Evolutionary conservation across 1,284 basidiomycete genomes (phyloP).

Genomic region (Malassezia globosa): DNA sequence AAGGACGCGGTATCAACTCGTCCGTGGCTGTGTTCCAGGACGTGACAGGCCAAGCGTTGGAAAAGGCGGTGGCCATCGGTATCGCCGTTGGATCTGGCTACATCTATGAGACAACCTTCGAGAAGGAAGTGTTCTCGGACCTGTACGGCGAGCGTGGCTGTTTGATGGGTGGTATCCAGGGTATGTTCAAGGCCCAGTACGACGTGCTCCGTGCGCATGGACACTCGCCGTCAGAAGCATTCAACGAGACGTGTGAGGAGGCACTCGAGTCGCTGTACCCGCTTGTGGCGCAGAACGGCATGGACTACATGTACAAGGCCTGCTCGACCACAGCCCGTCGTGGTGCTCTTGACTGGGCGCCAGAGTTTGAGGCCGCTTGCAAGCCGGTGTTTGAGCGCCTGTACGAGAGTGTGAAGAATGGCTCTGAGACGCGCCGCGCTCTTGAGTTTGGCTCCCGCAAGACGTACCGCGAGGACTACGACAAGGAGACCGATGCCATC

Average conservation of each 20-base stretch:
- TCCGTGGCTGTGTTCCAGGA: slow-evolving; percentile 75
- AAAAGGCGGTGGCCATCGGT: slow-evolving; percentile 89
- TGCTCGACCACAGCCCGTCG: slow-evolving; percentile 98
- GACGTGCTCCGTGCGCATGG: slow-evolving; percentile 97
- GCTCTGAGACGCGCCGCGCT: slow-evolving; percentile 90
- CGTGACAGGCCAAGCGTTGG: slow-evolving; percentile 91
- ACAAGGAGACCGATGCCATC: slow-evolving; percentile 86
- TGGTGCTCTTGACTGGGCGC: slow-evolving; percentile 98
- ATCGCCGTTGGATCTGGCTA: slow-evolving; percentile 92
- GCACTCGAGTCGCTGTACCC: slow-evolving; percentile 97
- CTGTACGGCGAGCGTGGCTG: slow-evolving; percentile 98
- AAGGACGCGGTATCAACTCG: slow-evolving; percentile 94
- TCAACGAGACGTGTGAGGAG: slow-evolving; percentile 97
- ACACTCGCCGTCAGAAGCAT: slow-evolving; percentile 92
- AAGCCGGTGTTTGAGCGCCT: slow-evolving; percentile 84
- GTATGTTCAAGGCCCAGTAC: slow-evolving; percentile 98
- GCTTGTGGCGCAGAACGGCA: slow-evolving; percentile 84
- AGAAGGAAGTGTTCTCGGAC: slow-evolving; percentile 99
- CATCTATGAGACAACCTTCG: slow-evolving; percentile 95
- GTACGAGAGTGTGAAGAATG: slow-evolving; percentile 86
- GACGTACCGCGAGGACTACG: slow-evolving; percentile 88
- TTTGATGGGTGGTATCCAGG: slow-evolving; percentile 98
- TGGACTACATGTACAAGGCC: slow-evolving; percentile 95
- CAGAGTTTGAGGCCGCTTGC: slow-evolving; percentile 87
- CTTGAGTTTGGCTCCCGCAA: slow-evolving; percentile 87